phyloP scores from a whole-genome alignment of 164 flowering plant species.

The Paratinospora sagittata region DNA sequence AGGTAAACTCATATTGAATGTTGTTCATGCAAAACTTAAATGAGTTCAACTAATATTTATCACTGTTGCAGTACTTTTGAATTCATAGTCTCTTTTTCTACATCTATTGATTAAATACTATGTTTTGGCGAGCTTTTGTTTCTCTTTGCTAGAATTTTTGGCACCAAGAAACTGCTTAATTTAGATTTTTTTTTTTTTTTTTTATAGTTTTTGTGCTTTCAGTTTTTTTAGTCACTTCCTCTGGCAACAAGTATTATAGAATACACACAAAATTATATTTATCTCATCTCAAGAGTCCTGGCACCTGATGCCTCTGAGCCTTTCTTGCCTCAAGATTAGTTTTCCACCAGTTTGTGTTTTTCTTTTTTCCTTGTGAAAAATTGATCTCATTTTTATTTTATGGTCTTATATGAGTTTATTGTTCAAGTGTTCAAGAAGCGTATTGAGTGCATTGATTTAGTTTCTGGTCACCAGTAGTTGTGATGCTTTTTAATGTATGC shows the following conservation, averaged over 20 bases:
- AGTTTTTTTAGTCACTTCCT: not conserved
- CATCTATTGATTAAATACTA: constrained; percentile 10
- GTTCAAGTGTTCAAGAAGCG: not conserved
- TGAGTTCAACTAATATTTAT: constrained; percentile 2
- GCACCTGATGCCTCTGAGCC: not conserved
- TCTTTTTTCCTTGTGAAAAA: not conserved
- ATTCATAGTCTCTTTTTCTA: constrained; percentile 11
- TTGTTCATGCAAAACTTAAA: not conserved
- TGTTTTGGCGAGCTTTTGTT: constrained; percentile 5
- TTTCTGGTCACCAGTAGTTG: not conserved
- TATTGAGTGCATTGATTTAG: not conserved
- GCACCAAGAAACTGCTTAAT: constrained; percentile 3
- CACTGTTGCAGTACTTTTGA: constrained; percentile 22
- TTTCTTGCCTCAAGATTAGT: not conserved
- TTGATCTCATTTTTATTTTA: not conserved
- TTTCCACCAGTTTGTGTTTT: not conserved
- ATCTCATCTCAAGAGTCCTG: not conserved
- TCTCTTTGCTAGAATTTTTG: not conserved
- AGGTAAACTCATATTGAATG: constrained; percentile 40
- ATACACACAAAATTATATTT: not conserved
- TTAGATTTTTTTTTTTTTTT: constrained; percentile 4
- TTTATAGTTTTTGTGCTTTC: not conserved
- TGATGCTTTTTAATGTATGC: not conserved
- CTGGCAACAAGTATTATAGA: not conserved
- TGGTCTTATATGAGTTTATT: not conserved